Base-by-base conservation (phyloP, 768 basidiomycete species). In the Rhizopogon rudus region DNA sequence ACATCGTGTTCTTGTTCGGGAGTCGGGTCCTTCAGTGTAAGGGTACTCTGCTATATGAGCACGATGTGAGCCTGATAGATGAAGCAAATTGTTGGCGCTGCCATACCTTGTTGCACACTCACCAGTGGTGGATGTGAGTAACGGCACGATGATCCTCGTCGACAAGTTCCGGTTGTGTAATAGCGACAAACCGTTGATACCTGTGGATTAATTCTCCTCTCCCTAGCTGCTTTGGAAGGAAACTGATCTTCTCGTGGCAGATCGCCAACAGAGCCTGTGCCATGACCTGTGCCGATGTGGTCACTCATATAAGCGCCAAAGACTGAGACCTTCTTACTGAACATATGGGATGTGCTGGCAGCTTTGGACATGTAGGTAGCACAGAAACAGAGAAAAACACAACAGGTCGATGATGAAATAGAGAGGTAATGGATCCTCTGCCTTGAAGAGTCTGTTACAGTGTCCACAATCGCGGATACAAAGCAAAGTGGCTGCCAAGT, bases 141-240 rank as follows among this genome's bases (percentile, higher is more conserved):
- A 1, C 61, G 61, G 54, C 68, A 71, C 13, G 49, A 43, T 20
- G 60, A 45, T 29, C 68, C 68, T 40, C 63, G 66, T 39, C 65
- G 66, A 28, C 70, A 71, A 7, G 52, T 53, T 14, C 66, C 66
- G 2, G 60, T 51, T 40, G 59, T 60, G 28, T 66, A 61, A 53
- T 65, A 70, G 58, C 68, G 57, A 53, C 68, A 70, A 31, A 56
- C 13, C 5, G 46, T 29, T 2, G 41, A 25, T 14, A 20, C 22
- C 20, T 37, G 22, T 49, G 16, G 1, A 6, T 37, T 16, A 6
- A 10, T 16, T 25, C 9, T 37, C 14, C 16, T 37, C 22, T 49
- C 35, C 14, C 37, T 49, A 25, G 35, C 35, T 37, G 33, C 17
- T 14, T 10, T 49, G 35, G 22, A 6, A 39, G 20, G 35, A 25